Conservation (phyloP, 1,139 yeast genomes). For the Blastobotrys raffinosifermentans region DNA sequence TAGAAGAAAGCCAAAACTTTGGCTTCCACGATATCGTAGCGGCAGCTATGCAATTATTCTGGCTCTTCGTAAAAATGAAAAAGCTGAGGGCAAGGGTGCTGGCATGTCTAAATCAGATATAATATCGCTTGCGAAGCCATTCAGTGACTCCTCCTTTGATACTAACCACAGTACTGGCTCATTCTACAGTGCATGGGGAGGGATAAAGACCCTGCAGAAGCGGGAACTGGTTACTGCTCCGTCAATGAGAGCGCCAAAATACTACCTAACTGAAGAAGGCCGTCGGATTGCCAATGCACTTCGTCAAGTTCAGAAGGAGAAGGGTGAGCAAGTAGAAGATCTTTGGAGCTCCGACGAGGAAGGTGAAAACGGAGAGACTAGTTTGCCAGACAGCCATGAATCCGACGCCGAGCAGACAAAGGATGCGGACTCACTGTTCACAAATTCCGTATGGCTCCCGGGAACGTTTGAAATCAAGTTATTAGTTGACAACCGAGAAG, state of each 20-base stretch:
- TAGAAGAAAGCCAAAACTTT: conserved; percentile 37
- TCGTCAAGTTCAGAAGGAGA: conserved; percentile 39
- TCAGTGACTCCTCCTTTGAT: conserved; percentile 60
- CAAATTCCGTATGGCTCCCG: conserved; percentile 41
- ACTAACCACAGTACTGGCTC: conserved; percentile 51
- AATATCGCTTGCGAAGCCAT: conserved; percentile 49
- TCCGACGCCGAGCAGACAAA: too few relatives aligned
- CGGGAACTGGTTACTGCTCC: conserved; percentile 54
- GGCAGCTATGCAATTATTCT: conserved; percentile 85
- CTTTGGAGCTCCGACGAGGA: conserved; percentile 10
- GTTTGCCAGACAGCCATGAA: too few relatives aligned
- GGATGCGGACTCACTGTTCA: too few relatives aligned
- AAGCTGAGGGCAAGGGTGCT: conserved; percentile 38
- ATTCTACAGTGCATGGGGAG: conserved; percentile 74
- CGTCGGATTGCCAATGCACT: conserved; percentile 54
- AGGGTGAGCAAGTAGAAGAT: conserved; percentile 4
- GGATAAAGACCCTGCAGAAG: conserved; percentile 56
- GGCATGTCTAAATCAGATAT: conserved; percentile 57
- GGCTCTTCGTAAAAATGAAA: conserved; percentile 53
- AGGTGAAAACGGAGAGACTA: neutral
- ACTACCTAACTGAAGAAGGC: conserved; percentile 71
- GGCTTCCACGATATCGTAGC: conserved; percentile 71
- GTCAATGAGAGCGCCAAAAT: conserved; percentile 52
- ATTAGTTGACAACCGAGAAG: conserved; percentile 77
- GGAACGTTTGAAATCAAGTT: conserved; percentile 54